Percentiles rank a stretch among this genome's conserved stretches.
Conservation (phyloP, 768 basidiomycete genomes). For the Tephrocybe rancida region DNA sequence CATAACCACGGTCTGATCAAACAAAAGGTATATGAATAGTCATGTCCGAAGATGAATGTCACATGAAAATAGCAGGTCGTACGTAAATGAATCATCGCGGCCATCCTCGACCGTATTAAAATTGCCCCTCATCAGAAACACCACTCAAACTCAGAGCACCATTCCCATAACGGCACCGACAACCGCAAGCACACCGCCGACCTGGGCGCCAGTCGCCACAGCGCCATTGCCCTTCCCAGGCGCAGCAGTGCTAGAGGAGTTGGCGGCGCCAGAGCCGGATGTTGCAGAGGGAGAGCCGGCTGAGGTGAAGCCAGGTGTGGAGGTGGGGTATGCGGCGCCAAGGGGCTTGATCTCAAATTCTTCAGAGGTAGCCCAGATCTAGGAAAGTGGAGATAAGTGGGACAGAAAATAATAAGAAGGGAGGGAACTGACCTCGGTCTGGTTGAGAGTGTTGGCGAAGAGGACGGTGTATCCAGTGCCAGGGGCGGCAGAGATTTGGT, state of each 20-base stretch:
- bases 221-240: not conserved
- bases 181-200: not conserved
- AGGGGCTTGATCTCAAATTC: slow-evolving; percentile 52
- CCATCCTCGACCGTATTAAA: too few species aligned
- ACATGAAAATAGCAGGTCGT: too few species aligned
- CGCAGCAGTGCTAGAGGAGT: not conserved
- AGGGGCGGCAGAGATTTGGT: slow-evolving; percentile 43
- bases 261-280: not conserved
- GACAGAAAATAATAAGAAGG: not conserved
- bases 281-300: slow-evolving; percentile 3
- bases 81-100: too few species aligned
- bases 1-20: too few species aligned
- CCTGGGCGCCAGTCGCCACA: not conserved
- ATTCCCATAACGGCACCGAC: not conserved
- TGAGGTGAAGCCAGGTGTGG: slow-evolving; percentile 3
- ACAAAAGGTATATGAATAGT: too few species aligned
- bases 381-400: not conserved
- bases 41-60: too few species aligned
- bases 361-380: slow-evolving; percentile 60
- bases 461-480: slow-evolving; percentile 51
- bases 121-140: too few species aligned
- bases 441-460: slow-evolving; percentile 53
- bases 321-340: slow-evolving; percentile 19
- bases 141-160: too few species aligned
- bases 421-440: slow-evolving; percentile 48